These are phyloP conservation scores for Ulota crispa DNA, from an alignment of 225 moss, liverwort and hornwort species.

Conservation along the genomic window DNA sequence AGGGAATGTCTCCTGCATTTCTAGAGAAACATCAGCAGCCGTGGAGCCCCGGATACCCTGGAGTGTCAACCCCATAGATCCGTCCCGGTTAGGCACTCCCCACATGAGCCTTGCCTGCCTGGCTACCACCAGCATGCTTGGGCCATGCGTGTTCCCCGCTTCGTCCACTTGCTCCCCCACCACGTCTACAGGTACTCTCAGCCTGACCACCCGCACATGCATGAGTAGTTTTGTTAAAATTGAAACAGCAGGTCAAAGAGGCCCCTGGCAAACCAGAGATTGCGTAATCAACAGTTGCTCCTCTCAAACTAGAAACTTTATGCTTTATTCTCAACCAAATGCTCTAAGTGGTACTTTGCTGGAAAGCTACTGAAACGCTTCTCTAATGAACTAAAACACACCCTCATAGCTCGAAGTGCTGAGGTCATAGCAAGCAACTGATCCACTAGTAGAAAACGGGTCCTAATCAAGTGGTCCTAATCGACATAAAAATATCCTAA, in stretches of 20 bases:
- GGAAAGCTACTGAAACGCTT: not conserved
- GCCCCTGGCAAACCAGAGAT: not conserved
- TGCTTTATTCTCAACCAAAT: not conserved
- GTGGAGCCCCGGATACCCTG: conserved; percentile 57
- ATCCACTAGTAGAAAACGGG: no score
- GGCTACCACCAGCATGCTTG: conserved; percentile 56
- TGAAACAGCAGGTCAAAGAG: not conserved
- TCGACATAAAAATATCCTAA: no score
- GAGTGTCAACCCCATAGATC: conserved; percentile 55
- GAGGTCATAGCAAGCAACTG: not conserved
- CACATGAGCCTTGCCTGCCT: conserved; percentile 48
- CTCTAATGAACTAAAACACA: not conserved
- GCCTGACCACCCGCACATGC: conserved; percentile 39
- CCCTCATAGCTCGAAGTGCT: not conserved
- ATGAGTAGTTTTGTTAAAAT: not conserved
- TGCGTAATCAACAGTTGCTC: not conserved
- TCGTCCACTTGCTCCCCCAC: conserved; percentile 61
- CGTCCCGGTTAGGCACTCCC: conserved; percentile 64
- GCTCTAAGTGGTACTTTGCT: not conserved
- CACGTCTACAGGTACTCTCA: conserved; percentile 57
- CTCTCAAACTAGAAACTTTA: not conserved
- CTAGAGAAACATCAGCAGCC: conserved; percentile 44
- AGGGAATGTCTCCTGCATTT: conserved; percentile 54
- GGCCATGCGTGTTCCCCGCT: conserved; percentile 44
- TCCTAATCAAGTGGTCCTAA: no score